Evolutionary conservation across 176 grass and related monocot species (phyloP), one percentile per base, ranked within the genome.

Genomic region (Avena insularis): DNA sequence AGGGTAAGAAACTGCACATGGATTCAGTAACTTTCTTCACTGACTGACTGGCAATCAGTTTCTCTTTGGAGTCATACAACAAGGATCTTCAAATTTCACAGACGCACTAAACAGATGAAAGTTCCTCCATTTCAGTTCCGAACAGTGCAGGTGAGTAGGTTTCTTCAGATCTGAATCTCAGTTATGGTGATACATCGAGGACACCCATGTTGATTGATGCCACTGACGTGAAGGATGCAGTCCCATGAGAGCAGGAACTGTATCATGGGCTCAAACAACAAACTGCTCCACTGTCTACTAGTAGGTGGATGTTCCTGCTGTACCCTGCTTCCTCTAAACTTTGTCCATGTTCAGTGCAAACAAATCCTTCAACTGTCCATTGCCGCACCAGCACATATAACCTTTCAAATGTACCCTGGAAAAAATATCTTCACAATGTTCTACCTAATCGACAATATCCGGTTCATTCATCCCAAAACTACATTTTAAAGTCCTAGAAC

Each of bases 341-440:
- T 19, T 50, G 23, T 54, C 25, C 14, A 77, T 58, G 16, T 58
- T 58, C 29, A 38, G 53, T 35, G 54, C 53, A 78, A 38, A 58
- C 4, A 78, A 78, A 78, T 78, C 29, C 53, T 57, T 57, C 16
- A 20, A 54, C 23, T 54, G 38, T 58, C 53, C 75, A 78, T 36
- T 78, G 51, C 31, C 11, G 51, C 75, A 57, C 50, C 74, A 77
- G 20, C 0, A 56, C 33, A 35, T 77, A 51, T 16, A 59, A n/a
- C 7, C n/a, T 61, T 21, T 2, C n/a, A 61, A 61, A 61, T 23
- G n/a, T 61, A 61, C 59, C 10, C 19, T 61, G 3, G 59, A 61
- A n/a, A 23, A 61, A 25, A 4, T 23, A 61, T 3, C 10, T 61
- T 23, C 0, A 23, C 4, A 8, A 61, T 25, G n/a, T 61, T 61